These are phyloP conservation scores for Aureobasidium leucospermi DNA, from an alignment of 2,329 filamentous ascomycete species.

Conservation along the genomic window DNA sequence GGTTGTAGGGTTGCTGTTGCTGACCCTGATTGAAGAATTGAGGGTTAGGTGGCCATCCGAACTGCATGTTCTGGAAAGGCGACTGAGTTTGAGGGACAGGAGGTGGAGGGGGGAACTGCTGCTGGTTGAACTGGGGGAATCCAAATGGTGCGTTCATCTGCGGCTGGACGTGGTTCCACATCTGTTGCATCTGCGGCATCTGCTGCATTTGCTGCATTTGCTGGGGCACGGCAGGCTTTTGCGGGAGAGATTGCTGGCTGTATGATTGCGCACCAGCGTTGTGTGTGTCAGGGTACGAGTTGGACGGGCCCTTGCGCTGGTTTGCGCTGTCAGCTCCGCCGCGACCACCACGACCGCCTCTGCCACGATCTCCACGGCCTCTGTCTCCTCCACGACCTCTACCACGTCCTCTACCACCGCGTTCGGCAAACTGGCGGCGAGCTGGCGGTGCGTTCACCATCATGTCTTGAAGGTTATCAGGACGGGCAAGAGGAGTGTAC, in stretches of 20 bases:
- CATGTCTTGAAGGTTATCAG: constrained; percentile 39
- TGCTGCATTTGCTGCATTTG: constrained; percentile 11
- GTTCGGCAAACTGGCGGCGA: constrained; percentile 31
- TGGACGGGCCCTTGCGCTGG: constrained; percentile 13
- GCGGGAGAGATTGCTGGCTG: constrained; percentile 15
- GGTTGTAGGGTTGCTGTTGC: constrained; percentile 1
- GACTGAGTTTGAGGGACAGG: constrained; percentile 1
- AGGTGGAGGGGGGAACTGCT: constrained; percentile 16
- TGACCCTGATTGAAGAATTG: constrained; percentile 12
- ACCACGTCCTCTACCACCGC: constrained; percentile 23
- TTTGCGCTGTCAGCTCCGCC: constrained; percentile 18
- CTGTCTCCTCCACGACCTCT: constrained; percentile 20
- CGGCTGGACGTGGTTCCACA: constrained; percentile 2
- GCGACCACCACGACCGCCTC: constrained; percentile 23
- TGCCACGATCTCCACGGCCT: constrained; percentile 25
- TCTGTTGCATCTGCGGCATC: constrained; percentile 11
- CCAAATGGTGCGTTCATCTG: constrained; percentile 2
- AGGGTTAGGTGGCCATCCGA: constrained; percentile 12
- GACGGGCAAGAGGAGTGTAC: constrained; percentile 41
- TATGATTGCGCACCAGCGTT: constrained; percentile 15
- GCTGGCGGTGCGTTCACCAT: constrained; percentile 33
- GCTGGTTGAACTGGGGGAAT: constrained; percentile 16
- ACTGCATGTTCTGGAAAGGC: background rate
- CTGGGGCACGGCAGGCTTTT: constrained; percentile 16
- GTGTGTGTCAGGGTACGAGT: constrained; percentile 22